Evolutionary conservation across 495 filamentous ascomycete species (phyloP), one percentile per base, ranked within the genome.

Genomic region (Aspergillus baeticus): DNA sequence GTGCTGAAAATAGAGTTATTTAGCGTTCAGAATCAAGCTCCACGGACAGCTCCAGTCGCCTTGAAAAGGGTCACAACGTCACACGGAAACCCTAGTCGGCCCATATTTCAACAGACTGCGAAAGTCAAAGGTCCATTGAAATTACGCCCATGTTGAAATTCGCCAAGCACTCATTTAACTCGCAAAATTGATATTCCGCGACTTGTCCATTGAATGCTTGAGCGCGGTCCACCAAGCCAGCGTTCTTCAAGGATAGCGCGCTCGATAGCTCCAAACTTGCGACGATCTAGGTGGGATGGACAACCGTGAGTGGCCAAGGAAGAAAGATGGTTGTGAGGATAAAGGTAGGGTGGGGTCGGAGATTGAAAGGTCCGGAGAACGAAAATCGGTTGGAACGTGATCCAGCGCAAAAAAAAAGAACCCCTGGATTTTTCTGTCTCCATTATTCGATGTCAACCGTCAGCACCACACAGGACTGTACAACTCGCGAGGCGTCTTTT

Each of bases 341-440:
- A 18, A 33, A 20, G 20, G 20, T 0, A 14, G 18, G 15, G 43
- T 46, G 49, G 49, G 10, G 49, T n/a, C 7, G 49, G 33, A 26
- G 21, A 26, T 13, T 15, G 33, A 35, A 50, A 33, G 45, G 42
- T 23, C 7, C 20, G 1, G 22, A 7, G 26, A 18, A 39, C 29
- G 22, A 33, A 46, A 33, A 46, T 43, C 22, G 41, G 18, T 4
- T 43, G 18, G 13, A 50, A 29, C 47, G 33, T 29, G 34, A 50
- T 37, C 20, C 10, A 21, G 49, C 39, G 33, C 29, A 34, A 35
- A 35, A 29, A 33, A 38, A 52, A 51, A 26, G 49, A 17, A 31
- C 49, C 49, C 49, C 49, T 52, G 49, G 49, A 52, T n/a, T 52
- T 42, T 52, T 29, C 2, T 35, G 14, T 13, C 42, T 13, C 18